These are phyloP conservation scores for Scytalidium lignicola DNA, from an alignment of 2,329 filamentous ascomycete genomes.

Conservation along the genomic window DNA sequence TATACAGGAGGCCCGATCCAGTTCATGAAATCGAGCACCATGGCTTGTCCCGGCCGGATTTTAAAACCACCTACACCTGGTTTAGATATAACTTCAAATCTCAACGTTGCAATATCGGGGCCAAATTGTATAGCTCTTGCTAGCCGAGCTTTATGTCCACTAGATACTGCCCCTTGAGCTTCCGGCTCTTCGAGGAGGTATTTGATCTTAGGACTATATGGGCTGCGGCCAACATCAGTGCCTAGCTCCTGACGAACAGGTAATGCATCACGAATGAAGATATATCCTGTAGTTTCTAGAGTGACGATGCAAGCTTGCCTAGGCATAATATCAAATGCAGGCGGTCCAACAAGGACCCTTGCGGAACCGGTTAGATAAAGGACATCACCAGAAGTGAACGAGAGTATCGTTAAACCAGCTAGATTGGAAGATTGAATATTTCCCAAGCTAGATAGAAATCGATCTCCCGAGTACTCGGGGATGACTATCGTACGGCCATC, in stretches of 20 bases:
- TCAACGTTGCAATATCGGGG: not conserved
- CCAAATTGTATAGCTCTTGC: not conserved
- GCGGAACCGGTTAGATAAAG: constrained; percentile 20
- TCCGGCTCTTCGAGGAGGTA: constrained; percentile 11
- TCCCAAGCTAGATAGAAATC: constrained; percentile 11
- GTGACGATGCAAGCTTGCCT: constrained; percentile 12
- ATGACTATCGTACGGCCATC: constrained; percentile 13
- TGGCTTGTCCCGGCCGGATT: constrained; percentile 15
- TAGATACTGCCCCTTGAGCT: not conserved
- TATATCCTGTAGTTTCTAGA: constrained; percentile 13
- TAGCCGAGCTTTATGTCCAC: not conserved
- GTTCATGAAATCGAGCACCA: constrained; percentile 19
- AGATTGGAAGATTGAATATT: constrained; percentile 16
- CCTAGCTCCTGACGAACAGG: constrained; percentile 15
- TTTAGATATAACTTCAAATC: not conserved
- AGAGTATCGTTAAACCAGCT: constrained; percentile 17
- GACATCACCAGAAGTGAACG: constrained; percentile 19
- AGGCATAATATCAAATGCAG: constrained; percentile 7
- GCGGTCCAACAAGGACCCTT: constrained; percentile 7
- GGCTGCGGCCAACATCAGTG: constrained; percentile 15
- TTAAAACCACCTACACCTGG: not conserved
- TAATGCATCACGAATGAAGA: constrained; percentile 12
- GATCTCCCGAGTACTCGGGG: constrained; percentile 17
- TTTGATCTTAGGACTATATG: constrained; percentile 19
- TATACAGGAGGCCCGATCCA: constrained; percentile 20